Base-by-base conservation (phyloP, 2,329 filamentous ascomycete genomes). In the Scedosporium dehoogii region DNA sequence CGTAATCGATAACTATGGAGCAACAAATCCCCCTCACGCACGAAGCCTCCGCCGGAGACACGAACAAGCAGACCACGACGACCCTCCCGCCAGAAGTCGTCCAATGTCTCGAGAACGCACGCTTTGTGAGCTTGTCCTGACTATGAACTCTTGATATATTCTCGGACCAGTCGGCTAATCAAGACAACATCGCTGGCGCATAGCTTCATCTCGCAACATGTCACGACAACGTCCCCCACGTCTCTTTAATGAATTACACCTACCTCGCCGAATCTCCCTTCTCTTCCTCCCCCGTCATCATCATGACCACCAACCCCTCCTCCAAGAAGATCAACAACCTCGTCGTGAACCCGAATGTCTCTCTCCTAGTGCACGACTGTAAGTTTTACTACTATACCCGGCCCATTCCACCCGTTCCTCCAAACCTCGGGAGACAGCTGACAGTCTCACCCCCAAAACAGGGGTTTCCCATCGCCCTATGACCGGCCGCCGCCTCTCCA, bases 231-330 rank as follows among this genome's bases (percentile, higher is more conserved):
- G 81, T 86, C 66, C 94, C 94, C 9, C 91, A 97, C 73, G 91
- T 97, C 67, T 96, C 92, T 44, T 85, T 99, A 67, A 99, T 99
- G 94, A 97, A 96, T 80, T 97, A 97, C 79, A 97, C 94, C 71
- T 97, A 97, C 77, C 88, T 99, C 23, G 89, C 92, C 46, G 86
- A 82, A 5, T 90, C 89, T 16, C 87, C 86, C 46, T 88, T 86
- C 74, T 82, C 84, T 46, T 71, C 81, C 60, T 76, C 78, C n/a
- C 88, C 91, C n/a, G 89, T 92, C 66, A 96, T 97, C 71, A 89
- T 97, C 80, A 92, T 93, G 89, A 97, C 94, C 62, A 96, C 89
- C 56, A 91, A 91, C 68, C 85, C 87, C 1, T 84, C 85, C 63
- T 91, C 88, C 42, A 88, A 86, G 68, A 94, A 93, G 77, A 91